Evolutionary conservation across 2,329 filamentous ascomycete genomes (phyloP).

Genomic region (Cercospora sesami): DNA sequence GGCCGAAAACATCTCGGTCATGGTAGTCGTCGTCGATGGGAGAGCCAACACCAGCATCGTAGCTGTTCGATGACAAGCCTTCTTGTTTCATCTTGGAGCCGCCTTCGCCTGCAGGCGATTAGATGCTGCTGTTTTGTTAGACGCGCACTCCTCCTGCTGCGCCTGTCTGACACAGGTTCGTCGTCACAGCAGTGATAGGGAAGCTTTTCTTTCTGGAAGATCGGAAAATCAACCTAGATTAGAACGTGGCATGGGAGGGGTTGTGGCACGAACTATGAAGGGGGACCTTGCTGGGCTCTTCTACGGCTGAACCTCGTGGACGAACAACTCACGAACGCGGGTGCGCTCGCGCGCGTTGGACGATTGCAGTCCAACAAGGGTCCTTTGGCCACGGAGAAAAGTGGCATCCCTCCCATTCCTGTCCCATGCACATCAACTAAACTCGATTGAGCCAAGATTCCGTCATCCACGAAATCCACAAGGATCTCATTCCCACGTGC

Average conservation of each 20-base stretch:
- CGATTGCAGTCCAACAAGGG: background rate
- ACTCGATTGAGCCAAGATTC: slow-evolving; percentile 2
- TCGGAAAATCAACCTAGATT: background rate
- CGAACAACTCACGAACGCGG: background rate
- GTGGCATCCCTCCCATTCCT: background rate
- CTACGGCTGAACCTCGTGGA: background rate
- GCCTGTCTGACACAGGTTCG: background rate
- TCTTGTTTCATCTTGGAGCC: slow-evolving; percentile 3
- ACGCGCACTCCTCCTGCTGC: background rate
- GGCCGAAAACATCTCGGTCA: slow-evolving; percentile 16
- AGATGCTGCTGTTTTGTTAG: background rate
- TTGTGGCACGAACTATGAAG: background rate
- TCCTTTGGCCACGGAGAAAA: background rate
- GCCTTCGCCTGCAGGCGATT: background rate
- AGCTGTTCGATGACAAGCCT: slow-evolving; percentile 1
- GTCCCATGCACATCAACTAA: slow-evolving; percentile 3
- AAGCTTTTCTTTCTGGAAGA: background rate
- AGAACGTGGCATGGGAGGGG: slow-evolving; percentile 1
- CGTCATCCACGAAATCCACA: slow-evolving; percentile 1
- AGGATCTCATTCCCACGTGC: background rate
- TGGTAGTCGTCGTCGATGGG: slow-evolving; percentile 11
- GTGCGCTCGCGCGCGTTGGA: background rate
- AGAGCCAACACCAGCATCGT: slow-evolving; percentile 9
- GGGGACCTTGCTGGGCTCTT: background rate
- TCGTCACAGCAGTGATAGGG: background rate